A percentile compares a stretch with the other conserved stretches of the same genome.
phyloP scores from a whole-genome alignment of 371 early-diverging fungal species.

The Lichtheimia ornata region DNA sequence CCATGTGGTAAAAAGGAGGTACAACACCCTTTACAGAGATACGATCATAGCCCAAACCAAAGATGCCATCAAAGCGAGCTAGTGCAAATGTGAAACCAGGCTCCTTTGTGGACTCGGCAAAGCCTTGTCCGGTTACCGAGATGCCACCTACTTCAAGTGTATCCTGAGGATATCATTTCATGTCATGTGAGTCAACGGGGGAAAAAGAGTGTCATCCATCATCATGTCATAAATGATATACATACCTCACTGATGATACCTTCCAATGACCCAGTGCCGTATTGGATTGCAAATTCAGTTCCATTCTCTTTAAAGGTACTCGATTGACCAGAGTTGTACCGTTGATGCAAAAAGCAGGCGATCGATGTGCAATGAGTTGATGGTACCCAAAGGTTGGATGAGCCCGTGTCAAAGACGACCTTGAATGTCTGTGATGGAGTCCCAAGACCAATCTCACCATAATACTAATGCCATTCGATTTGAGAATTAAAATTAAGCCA shows the following conservation, averaged over 20 bases:
- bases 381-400: conserved; percentile 96
- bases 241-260: conserved; percentile 76
- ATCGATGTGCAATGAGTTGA: conserved; percentile 90
- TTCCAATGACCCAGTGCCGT: conserved; percentile 92
- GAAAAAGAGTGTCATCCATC: background rate
- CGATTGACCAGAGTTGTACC: conserved; percentile 79
- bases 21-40: conserved; percentile 85
- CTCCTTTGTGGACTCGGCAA: conserved; percentile 92
- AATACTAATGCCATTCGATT: conserved; percentile 55
- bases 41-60: conserved; percentile 87
- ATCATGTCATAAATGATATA: background rate
- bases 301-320: conserved; percentile 80
- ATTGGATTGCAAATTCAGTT: conserved; percentile 88
- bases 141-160: conserved; percentile 74
- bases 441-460: conserved; percentile 81
- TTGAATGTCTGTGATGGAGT: conserved; percentile 90
- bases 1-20: conserved; percentile 92
- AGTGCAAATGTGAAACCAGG: conserved; percentile 87
- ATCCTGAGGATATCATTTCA: conserved; percentile 46
- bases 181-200: background rate
- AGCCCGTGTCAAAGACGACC: conserved; percentile 95
- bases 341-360: conserved; percentile 89
- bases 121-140: conserved; percentile 64
- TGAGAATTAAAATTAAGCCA: too few relatives aligned
- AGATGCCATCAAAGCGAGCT: conserved; percentile 92